Base-by-base conservation (phyloP, 345 rosid genomes). In the Eucalyptus regnans region DNA sequence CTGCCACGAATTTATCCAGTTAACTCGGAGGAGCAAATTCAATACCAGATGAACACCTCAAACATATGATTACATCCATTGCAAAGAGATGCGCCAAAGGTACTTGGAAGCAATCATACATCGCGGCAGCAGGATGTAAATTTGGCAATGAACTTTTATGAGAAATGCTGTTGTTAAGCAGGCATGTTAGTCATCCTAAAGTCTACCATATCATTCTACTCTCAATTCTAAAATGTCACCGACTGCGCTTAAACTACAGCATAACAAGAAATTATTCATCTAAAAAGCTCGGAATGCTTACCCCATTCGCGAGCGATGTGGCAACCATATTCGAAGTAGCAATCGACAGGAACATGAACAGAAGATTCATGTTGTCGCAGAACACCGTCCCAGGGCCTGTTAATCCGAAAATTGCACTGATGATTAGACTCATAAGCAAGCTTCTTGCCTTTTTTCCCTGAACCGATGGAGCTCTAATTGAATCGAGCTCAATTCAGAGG, bases 271-370 rank as follows among this genome's bases (percentile, higher is more conserved):
- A 85, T 31, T 49, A 25, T 85, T 29, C 33, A 48, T 85, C 51
- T 18, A 8, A 4, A 85, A 85, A 48, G 51, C 31, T 64, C 8
- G 4, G 33, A 85, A 88, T 89, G 86, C 94, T 91, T 88, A 96
- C 99, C 96, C 92, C 92, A 91, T 91, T 94, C 80, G 99, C 96
- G 76, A 96, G 98, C 87, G 99, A 95, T 88, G 97, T 97, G 86
- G 99, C 99, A 41, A 97, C 97, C 97, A 97, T 92, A 91, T 97
- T 97, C 17, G 99, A 97, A 84, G 99, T 97, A 89, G 98, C 97
- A 89, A 97, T 93, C 5, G 99, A 95, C 80, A 97, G 97, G 93
- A 96, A 96, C 99, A 97, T 96, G 93, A 97, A 97, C 87, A 91
- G 89, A 87, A 96, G 95, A 87, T 95, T 92, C 94, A 94, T 91